Base-by-base conservation (phyloP, 2,329 filamentous ascomycete species). In the Penicillium frequentans region DNA sequence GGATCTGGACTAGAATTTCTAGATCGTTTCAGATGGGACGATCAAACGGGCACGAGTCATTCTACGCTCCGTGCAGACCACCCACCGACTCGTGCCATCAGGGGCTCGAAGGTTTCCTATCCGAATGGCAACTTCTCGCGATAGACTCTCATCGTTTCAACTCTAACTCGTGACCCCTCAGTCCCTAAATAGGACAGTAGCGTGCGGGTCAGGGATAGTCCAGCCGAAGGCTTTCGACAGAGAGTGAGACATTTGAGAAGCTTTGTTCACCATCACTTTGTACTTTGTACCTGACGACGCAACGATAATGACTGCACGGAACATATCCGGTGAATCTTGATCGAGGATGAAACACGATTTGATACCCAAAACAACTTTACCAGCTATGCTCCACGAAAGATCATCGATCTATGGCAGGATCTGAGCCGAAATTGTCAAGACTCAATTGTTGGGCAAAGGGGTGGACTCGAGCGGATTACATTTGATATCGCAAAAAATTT, bases 11-110 rank as follows among this genome's bases (percentile, higher is more conserved):
- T 57, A 31, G 54, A 63, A 54, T 29, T 69, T 72, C 68, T 70
- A 69, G 68, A 71, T 66, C 39, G 69, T 71, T 72, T 72, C 70
- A 71, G 60, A 47, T 31, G 10, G 54, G 70, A 61, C 65, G 68
- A 72, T 72, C 69, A 72, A 72, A 70, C 65, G 24, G 43, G 55
- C 57, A 52, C 54, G 50, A 52, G 49, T 54, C 60, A 53, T 52
- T 52, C 33, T 44, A 52, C 59, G 62, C 54, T 51, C 61, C 59
- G 57, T 65, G 61, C 58, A 39, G 44, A 37, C 46, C 35, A 49
- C 53, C 27, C 42, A 37, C 43, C 48, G 33, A 46, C 19, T 51
- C 13, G 29, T 49, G 47, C 50, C 23, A 45, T 50, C 53, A 55
- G 46, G 51, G 49, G 56, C 24, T 23, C 7, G 24, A 23, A 42